Evolutionary conservation across 495 filamentous ascomycete species (phyloP).

Genomic region (Rhizodiscina lignyota): DNA sequence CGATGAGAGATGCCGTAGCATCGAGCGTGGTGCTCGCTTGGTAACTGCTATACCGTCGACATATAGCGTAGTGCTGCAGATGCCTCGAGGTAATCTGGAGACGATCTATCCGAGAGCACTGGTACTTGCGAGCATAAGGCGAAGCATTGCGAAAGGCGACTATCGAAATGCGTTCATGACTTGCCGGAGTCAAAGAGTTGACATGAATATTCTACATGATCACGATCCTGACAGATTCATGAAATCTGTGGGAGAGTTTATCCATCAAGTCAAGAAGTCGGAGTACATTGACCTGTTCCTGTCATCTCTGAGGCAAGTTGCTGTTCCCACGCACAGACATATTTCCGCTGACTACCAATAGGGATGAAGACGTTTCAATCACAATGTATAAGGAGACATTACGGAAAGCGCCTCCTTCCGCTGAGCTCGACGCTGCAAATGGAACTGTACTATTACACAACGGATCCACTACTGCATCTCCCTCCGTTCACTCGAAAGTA

Average conservation of each 20-base stretch:
- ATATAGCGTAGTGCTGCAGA: slow-evolving; percentile 71
- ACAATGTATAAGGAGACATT: slow-evolving; percentile 84
- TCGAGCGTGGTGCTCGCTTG: slow-evolving; percentile 75
- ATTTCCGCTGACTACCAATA: slow-evolving; percentile 14
- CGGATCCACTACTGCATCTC: background rate
- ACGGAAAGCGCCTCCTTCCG: background rate
- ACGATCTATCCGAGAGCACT: slow-evolving; percentile 88
- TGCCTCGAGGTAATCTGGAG: slow-evolving; percentile 89
- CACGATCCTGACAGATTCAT: slow-evolving; percentile 74
- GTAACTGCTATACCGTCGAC: slow-evolving; percentile 81
- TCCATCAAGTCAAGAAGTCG: slow-evolving; percentile 71
- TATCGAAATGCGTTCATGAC: slow-evolving; percentile 72
- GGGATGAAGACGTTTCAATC: slow-evolving; percentile 84
- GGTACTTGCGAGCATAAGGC: slow-evolving; percentile 73
- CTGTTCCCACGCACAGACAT: slow-evolving; percentile 2
- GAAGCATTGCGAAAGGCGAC: slow-evolving; percentile 57
- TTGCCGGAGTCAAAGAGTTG: slow-evolving; percentile 83
- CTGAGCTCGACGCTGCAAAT: slow-evolving; percentile 6
- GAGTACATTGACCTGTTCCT: slow-evolving; percentile 85
- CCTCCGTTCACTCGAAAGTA: slow-evolving; percentile 34
- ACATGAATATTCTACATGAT: slow-evolving; percentile 97
- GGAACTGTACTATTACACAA: slow-evolving; percentile 19
- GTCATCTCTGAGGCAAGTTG: slow-evolving; percentile 61
- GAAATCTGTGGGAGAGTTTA: slow-evolving; percentile 52
- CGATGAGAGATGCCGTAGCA: slow-evolving; percentile 82